phyloP scores from a whole-genome alignment of 1,139 yeast species.

The Zhuliangozyma blackwelliae region DNA sequence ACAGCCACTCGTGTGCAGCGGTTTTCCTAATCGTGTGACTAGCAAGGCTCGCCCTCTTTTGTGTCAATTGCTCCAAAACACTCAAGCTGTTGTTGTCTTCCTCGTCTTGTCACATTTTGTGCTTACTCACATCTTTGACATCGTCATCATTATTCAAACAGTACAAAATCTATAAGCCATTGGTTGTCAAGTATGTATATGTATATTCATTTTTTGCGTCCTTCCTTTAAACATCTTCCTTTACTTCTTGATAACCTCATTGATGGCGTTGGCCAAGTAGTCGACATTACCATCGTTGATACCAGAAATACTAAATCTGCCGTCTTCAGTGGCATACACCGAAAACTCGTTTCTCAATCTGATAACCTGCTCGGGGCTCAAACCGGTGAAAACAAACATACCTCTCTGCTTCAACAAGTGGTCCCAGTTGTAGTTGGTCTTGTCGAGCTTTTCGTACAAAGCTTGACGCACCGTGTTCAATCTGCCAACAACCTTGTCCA shows the following conservation, averaged over 20 bases:
- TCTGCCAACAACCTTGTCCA: constrained; percentile 71
- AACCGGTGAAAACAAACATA: constrained; percentile 93
- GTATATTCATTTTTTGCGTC: background rate
- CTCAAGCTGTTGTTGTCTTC: no score
- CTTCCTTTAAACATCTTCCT: background rate
- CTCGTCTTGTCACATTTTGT: no score
- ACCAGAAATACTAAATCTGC: constrained; percentile 91
- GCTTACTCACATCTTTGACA: no score
- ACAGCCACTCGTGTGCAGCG: no score
- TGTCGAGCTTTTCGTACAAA: constrained; percentile 54
- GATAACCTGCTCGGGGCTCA: constrained; percentile 64
- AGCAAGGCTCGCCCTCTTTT: no score
- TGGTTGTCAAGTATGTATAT: background rate
- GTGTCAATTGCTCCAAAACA: no score
- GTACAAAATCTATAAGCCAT: no score
- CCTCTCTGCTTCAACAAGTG: constrained; percentile 89
- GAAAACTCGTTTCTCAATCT: constrained; percentile 67
- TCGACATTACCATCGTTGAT: constrained; percentile 76
- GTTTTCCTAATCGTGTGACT: no score
- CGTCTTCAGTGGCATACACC: constrained; percentile 82
- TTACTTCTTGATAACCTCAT: constrained; percentile 42
- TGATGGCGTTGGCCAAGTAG: constrained; percentile 74
- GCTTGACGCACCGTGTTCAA: constrained; percentile 70
- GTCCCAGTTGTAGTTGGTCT: constrained; percentile 68
- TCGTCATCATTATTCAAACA: no score